A percentile compares a stretch with the other conserved stretches of the same genome.
These are phyloP conservation scores for Davidsoniella australis DNA, from an alignment of 2,329 filamentous ascomycete species.

Conservation along the genomic window DNA sequence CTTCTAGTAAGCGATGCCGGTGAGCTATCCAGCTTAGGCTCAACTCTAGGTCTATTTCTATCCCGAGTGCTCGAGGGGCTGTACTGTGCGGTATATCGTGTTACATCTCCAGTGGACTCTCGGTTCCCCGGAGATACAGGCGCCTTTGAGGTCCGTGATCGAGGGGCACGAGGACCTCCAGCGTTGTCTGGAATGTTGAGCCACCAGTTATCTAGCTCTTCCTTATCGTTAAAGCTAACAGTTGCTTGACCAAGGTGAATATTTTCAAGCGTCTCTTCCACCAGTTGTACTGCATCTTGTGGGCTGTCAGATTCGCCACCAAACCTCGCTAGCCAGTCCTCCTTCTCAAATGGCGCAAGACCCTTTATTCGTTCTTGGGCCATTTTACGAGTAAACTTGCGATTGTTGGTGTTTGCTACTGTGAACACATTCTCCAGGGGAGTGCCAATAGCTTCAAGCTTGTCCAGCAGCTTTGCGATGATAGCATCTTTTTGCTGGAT, in stretches of 20 bases:
- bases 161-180: not conserved
- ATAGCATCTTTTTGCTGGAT: slow-evolving; percentile 35
- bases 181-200: slow-evolving; percentile 1
- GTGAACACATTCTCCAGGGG: slow-evolving; percentile 38
- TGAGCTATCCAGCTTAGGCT: no score
- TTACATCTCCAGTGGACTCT: no score
- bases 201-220: slow-evolving; percentile 8
- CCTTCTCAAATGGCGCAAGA: slow-evolving; percentile 27
- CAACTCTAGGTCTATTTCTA: no score
- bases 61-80: no score
- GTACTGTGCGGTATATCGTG: no score
- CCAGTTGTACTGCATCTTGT: not conserved
- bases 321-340: not conserved
- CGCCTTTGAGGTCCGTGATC: no score
- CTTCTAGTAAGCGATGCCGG: no score
- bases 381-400: slow-evolving; percentile 25
- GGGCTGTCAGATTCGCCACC: not conserved
- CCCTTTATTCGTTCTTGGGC: slow-evolving; percentile 34
- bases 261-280: slow-evolving; percentile 6
- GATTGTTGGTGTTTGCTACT: slow-evolving; percentile 27
- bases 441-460: slow-evolving; percentile 33
- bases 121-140: no score
- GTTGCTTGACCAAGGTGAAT: not conserved
- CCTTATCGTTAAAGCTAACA: not conserved
- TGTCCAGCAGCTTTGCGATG: slow-evolving; percentile 33